Evolutionary conservation across 305 asterid species (phyloP), one percentile per base, ranked within the genome.

Genomic region (Coffea humblotiana): DNA sequence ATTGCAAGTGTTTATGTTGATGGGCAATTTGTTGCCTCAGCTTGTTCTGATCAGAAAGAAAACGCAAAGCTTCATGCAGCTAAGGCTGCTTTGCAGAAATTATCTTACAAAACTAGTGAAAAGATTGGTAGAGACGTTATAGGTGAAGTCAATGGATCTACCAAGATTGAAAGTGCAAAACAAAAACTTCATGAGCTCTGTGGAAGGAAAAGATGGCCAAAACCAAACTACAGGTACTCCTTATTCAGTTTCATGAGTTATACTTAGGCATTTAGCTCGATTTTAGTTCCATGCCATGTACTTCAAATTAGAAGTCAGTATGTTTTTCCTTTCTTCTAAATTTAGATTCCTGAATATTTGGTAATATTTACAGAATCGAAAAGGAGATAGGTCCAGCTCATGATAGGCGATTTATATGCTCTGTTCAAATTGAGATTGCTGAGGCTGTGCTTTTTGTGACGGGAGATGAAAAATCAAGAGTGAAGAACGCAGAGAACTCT

Each of bases 61-160:
- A 89, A 84, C 61, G 96, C 98, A 0, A 92, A 77, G 86, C 97
- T 94, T 77, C 92, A 86, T 60, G 98, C 97, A 47, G 98, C 97
- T 2, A 92, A 92, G 88, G 87, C 83, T 67, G 97, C 99, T 83
- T 85, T 96, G 37, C 69, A 21, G 64, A 88, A 83, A 77, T 72
- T 92, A 75, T 84, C 87, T 13, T 66, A 18, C 52, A 83, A 75
- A 61, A 32, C 78, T 23, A 64, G 76, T 64, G 79, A 78, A 21
- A 60, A 18, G 32, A 14, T 69, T 40, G 29, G 40, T 23, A 69
- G 58, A 66, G 78, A 80, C 73, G 60, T 65, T 61, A 13, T 11
- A 12, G 8, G 27, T 19, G 85, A 83, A 51, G 83, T 82, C 32
- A 84, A 90, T 81, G 83, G 67, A 64, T 85, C 87, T 16, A 78